phyloP scores from a whole-genome alignment of 495 filamentous ascomycete species.

The Margaritispora aquatica region DNA sequence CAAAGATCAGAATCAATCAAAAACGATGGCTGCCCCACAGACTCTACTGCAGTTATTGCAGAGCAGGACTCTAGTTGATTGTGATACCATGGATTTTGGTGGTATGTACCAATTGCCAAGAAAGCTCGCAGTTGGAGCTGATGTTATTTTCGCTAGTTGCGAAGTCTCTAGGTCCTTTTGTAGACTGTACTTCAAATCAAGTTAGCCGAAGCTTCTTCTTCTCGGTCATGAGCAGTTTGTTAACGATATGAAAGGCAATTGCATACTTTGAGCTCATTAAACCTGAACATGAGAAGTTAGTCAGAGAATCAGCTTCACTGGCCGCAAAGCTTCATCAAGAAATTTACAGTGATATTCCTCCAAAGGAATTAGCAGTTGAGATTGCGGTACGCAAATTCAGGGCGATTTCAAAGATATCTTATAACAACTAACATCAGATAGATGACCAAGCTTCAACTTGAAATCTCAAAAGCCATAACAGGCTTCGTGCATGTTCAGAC shows the following conservation, averaged over 20 bases:
- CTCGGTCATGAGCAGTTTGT: not conserved
- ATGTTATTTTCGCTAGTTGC: too few species aligned
- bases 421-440: conserved; percentile 6
- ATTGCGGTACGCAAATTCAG: conserved; percentile 33
- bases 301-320: conserved; percentile 39
- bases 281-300: conserved; percentile 34
- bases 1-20: not conserved
- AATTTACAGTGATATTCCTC: conserved; percentile 31
- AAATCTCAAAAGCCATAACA: conserved; percentile 43
- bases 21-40: conserved; percentile 27
- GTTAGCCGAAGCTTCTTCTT: conserved; percentile 25
- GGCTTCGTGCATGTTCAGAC: conserved; percentile 55
- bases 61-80: conserved; percentile 47
- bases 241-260: conserved; percentile 43
- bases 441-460: conserved; percentile 49
- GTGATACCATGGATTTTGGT: conserved; percentile 53
- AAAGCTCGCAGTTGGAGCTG: too few species aligned
- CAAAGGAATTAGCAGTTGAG: conserved; percentile 51
- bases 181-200: conserved; percentile 64
- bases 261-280: conserved; percentile 52
- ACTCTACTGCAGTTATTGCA: conserved; percentile 29
- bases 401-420: not conserved
- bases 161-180: conserved; percentile 50
- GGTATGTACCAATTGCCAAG: too few species aligned
- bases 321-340: conserved; percentile 30